Evolutionary conservation across 768 basidiomycete species (phyloP), one percentile per base, ranked within the genome.

Genomic region (Hysterangium stoloniferum): DNA sequence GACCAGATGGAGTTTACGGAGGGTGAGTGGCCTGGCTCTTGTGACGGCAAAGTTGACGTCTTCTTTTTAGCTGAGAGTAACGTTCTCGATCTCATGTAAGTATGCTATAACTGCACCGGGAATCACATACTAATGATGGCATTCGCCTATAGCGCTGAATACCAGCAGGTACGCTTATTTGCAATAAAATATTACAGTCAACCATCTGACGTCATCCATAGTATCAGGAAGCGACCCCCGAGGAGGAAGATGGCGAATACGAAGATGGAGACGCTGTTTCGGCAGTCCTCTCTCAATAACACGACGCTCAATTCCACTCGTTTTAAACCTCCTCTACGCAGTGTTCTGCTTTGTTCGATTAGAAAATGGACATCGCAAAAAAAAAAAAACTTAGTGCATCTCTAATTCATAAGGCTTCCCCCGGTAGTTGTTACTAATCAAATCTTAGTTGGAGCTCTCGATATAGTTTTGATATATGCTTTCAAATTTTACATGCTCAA

Each of bases 1-100:
- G 92, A 93, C 62, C 62, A 76, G 15, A 68, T 73, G 82, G 78
- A 92, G 66, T 90, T 92, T 65, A 76, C 84, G 0, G 89, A 92
- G 64, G 54, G 54, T 55, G 19, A 41, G 25, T n/a, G 32, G 24
- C 35, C 13, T 4, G 20, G 29, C 9, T 28, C 12, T 2, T 40
- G 27, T 51, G 19, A 9, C 12, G 3, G 25, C 33, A n/a, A 13
- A 4, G n/a, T 49, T 44, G 27, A 34, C 34, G 28, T 32, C 19
- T 34, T 27, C 40, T 29, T 31, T 40, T 25, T 38, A 54, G 89
- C 90, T 0, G 88, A 91, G 68, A 90, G 84, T 61, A 90, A 91
- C 62, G 70, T 77, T 2, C 75, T 73, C 2, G 90, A 92, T 68
- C 64, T 92, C 42, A 82, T 91, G 87, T 90, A 64, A 64, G 87